A percentile compares a stretch with the other conserved stretches of the same genome.
These are phyloP conservation scores for Forsythia suspensa DNA, from an alignment of 257 asterid species.

Conservation along the genomic window DNA sequence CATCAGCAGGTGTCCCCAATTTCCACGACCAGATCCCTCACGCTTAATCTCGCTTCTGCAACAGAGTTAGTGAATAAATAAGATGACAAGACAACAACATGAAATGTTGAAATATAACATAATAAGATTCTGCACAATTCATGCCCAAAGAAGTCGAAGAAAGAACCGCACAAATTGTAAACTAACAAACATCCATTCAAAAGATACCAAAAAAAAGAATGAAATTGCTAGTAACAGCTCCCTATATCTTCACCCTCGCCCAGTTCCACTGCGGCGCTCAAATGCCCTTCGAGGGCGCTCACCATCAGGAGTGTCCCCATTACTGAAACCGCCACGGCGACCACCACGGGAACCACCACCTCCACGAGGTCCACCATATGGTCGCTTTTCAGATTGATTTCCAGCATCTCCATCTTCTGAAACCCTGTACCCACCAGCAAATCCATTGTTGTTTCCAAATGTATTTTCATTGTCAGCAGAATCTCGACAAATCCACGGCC, in stretches of 20 bases:
- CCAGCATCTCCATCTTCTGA: constrained; percentile 39
- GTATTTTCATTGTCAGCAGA: constrained; percentile 31
- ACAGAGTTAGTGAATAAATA: neutral
- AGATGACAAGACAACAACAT: neutral
- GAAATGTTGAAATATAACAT: neutral
- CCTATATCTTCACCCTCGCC: constrained; percentile 31
- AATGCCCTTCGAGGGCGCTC: constrained; percentile 37
- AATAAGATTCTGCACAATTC: neutral
- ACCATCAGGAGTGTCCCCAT: constrained; percentile 38
- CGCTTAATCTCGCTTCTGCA: constrained; percentile 57
- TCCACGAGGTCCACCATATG: constrained; percentile 38
- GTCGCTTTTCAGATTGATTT: constrained; percentile 34
- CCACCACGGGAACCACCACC: constrained; percentile 42
- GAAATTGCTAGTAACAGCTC: neutral
- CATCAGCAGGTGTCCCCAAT: constrained; percentile 67
- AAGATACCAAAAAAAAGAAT: neutral
- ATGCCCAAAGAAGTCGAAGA: neutral
- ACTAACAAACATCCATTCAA: neutral
- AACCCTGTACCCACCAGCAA: constrained; percentile 29
- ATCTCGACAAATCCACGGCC: constrained; percentile 38
- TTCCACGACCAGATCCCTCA: constrained; percentile 74
- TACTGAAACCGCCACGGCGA: constrained; percentile 41
- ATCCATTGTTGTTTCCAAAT: constrained; percentile 37
- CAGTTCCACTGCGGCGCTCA: constrained; percentile 50
- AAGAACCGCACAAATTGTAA: neutral